Base-by-base conservation (phyloP, 768 basidiomycete species). In the Leccinellum luteum region DNA sequence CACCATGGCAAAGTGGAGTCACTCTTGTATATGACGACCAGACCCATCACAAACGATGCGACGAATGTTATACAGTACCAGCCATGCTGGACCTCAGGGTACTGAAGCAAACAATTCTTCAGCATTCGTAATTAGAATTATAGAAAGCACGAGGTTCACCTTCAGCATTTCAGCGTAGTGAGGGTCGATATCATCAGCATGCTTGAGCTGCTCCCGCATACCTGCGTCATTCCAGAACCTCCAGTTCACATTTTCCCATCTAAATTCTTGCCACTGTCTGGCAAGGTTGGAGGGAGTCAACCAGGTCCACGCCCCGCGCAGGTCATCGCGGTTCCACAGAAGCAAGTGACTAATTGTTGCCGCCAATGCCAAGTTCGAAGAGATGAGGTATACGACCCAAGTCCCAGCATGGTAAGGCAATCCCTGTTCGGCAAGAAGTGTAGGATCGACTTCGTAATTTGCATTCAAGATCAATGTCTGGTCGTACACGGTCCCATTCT, bases 1-100 rank as follows among this genome's bases (percentile, higher is more conserved):
- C 81, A 84, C 85, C 85, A 85, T 8, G 85, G 84, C 30, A 86
- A 66, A 4, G 77, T 80, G 9, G 83, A 81, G 53, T 78, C 58
- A 17, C 77, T 80, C 41, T 79, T 78, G 67, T 85, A 85, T 59
- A 80, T 73, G 6, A 80, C 79, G 3, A 78, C 78, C 73, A 85
- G 76, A 0, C 81, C 83, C 68, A 83, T 79, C 2, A 75, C 72
- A 54, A 84, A 78, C 17, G 69, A 69, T 10, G 55, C 17, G 1
- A 67, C 44, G 8, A 75, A 62, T 0, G 61, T 62, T 1, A 50
- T 31, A 25, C 47, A 62, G 55, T 76, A 76, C 76, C 74, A 76
- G 30, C 65, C 66, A 21, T 70, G 56, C 4, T 67, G 74, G 15
- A 52, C 62, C n/a, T 77, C 73, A 12, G 69, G 64, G 56, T 77